These are phyloP conservation scores for Noccaea caerulescens DNA, from an alignment of 345 rosid genomes.

Conservation along the genomic window DNA sequence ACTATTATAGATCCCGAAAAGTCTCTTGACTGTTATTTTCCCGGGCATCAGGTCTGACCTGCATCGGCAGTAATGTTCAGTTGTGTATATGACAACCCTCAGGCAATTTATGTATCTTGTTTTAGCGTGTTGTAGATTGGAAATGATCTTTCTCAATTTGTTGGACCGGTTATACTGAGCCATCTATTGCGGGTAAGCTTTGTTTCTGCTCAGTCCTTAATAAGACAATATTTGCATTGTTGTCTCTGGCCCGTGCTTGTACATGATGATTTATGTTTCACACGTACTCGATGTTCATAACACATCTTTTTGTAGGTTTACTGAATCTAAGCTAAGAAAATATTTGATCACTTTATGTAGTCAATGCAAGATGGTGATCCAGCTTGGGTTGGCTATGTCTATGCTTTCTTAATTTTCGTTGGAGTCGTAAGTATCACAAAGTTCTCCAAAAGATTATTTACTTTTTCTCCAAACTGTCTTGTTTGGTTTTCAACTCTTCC, in stretches of 20 bases:
- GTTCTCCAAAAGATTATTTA: slow-evolving; percentile 1
- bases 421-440: slow-evolving; percentile 67
- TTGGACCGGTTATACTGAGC: slow-evolving; percentile 81
- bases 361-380: slow-evolving; percentile 95
- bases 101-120: slow-evolving; percentile 37
- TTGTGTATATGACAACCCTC: slow-evolving; percentile 34
- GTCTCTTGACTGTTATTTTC: slow-evolving; percentile 16
- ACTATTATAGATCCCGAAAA: slow-evolving; percentile 6
- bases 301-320: slow-evolving; percentile 1
- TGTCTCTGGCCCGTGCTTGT: not conserved
- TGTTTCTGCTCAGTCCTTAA: not conserved
- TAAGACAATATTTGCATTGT: not conserved
- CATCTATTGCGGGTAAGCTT: slow-evolving; percentile 68
- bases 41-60: slow-evolving; percentile 8
- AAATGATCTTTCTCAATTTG: slow-evolving; percentile 80
- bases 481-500: slow-evolving; percentile 1
- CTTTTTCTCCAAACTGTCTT: not conserved
- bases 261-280: not conserved
- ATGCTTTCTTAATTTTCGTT: slow-evolving; percentile 79
- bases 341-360: slow-evolving; percentile 50
- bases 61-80: slow-evolving; percentile 28
- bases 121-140: slow-evolving; percentile 66
- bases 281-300: not conserved
- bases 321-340: not conserved
- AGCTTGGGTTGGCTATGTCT: slow-evolving; percentile 82